Conservation (phyloP, 2,329 filamentous ascomycete genomes). For the Seiridium cupressi region DNA sequence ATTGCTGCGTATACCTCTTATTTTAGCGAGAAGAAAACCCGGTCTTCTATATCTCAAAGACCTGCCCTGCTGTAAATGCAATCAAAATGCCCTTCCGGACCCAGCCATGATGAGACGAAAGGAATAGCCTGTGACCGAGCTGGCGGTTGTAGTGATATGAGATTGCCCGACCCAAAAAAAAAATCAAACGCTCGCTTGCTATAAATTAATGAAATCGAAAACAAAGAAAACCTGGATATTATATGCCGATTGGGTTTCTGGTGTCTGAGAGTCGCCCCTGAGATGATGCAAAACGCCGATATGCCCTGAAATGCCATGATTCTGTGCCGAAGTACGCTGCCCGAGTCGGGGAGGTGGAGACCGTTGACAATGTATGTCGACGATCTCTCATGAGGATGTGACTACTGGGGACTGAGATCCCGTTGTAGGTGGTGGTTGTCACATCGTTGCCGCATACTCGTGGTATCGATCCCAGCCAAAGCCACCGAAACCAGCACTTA, state of each 20-base stretch:
- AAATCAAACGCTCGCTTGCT: conserved; percentile 40
- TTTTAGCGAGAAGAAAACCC: conserved; percentile 38
- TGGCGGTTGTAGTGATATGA: conserved; percentile 42
- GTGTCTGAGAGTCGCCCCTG: conserved; percentile 25
- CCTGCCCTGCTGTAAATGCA: conserved; percentile 54
- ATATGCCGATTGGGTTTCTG: conserved; percentile 19
- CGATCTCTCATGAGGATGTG: conserved; percentile 35
- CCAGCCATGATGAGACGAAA: conserved; percentile 53
- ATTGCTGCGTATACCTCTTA: conserved; percentile 65
- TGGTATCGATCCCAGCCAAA: conserved; percentile 87
- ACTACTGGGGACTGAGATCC: conserved; percentile 45
- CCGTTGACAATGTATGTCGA: conserved; percentile 19
- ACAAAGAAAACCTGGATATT: conserved; percentile 24
- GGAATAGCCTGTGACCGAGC: conserved; percentile 45
- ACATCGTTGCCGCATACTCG: conserved; percentile 86
- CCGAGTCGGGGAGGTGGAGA: background rate
- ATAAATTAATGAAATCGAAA: conserved; percentile 24
- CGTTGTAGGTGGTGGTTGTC: conserved; percentile 58
- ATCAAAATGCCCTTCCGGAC: conserved; percentile 46
- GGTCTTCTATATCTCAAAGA: conserved; percentile 43
- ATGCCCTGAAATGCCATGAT: conserved; percentile 21
- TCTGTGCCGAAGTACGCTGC: conserved; percentile 15
- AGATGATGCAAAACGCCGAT: conserved; percentile 33
- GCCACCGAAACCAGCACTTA: conserved; percentile 70
- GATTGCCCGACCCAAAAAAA: conserved; percentile 15